Conservation (phyloP, 176 grass and related monocot species). For the Carex pumila region DNA sequence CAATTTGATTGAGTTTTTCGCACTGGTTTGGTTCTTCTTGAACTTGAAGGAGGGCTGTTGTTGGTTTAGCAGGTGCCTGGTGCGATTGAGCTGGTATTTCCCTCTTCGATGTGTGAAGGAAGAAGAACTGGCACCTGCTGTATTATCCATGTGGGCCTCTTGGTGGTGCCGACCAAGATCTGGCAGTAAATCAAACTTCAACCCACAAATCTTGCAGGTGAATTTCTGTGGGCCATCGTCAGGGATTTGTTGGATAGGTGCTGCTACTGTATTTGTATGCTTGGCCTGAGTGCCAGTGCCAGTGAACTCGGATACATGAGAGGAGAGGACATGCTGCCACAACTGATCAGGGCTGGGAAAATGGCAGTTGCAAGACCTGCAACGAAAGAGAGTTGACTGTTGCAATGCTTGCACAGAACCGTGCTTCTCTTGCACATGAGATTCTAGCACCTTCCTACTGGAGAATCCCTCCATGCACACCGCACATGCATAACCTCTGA, state of each 20-base stretch:
- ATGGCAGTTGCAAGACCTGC: slow-evolving; percentile 68
- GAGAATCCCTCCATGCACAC: slow-evolving; percentile 85
- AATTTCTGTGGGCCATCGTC: slow-evolving; percentile 52
- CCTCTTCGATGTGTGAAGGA: slow-evolving; percentile 54
- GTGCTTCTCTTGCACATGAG: slow-evolving; percentile 79
- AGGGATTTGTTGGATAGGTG: slow-evolving; percentile 31
- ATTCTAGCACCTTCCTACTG: slow-evolving; percentile 85
- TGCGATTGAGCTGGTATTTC: slow-evolving; percentile 74
- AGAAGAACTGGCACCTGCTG: slow-evolving; percentile 13
- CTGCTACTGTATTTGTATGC: slow-evolving; percentile 27
- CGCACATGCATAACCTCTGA: slow-evolving; percentile 95
- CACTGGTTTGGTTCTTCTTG: slow-evolving; percentile 50
- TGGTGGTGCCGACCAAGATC: slow-evolving; percentile 83
- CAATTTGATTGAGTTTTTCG: slow-evolving; percentile 44
- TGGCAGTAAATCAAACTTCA: slow-evolving; percentile 67
- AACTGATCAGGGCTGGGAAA: slow-evolving; percentile 77
- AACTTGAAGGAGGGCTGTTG: slow-evolving; percentile 38
- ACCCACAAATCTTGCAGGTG: slow-evolving; percentile 61
- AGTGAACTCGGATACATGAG: slow-evolving; percentile 64
- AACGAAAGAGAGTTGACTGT: slow-evolving; percentile 78
- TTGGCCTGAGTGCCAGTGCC: slow-evolving; percentile 34
- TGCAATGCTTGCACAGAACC: slow-evolving; percentile 59
- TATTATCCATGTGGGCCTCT: slow-evolving; percentile 55
- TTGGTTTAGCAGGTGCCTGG: slow-evolving; percentile 68
- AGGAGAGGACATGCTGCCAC: slow-evolving; percentile 87